Base-by-base conservation (phyloP, 331 rosid genomes). In the Arachis monticola region DNA sequence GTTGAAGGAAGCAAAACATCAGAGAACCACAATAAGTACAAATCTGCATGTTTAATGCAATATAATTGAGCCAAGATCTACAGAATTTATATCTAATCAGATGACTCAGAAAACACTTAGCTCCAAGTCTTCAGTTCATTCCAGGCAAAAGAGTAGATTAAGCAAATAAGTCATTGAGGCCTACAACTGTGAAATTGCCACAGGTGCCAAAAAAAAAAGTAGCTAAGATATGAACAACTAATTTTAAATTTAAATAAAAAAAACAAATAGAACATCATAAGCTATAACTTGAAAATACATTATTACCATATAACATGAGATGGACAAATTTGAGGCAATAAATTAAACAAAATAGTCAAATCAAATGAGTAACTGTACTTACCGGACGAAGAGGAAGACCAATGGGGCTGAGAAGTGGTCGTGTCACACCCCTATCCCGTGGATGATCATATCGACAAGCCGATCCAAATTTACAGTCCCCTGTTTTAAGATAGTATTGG, bases 341-440 rank as follows among this genome's bases (percentile, higher is more conserved):
- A 58, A 52, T 59, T n/a, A 45, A 64, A 56, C 53, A 72, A 11
- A 11, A 58, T 48, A 45, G 52, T 77, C 66, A 66, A 73, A 13
- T 50, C 42, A 38, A 69, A 30, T 2, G 27, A 41, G 55, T 5
- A 77, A 76, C 56, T 13, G 73, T 62, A 11, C 88, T 65, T 80
- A 90, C 98, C 88, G 89, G 89, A 61, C 96, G 98, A 58, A 92
- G 55, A 9, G 98, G 98, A 60, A 92, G 91, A 68, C 98, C 98
- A 27, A 85, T 40, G 45, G 94, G 86, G 73, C 89, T 90, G 67
- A 90, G 98, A 75, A 83, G 80, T 74, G 92, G 85, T 63, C 72
- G 77, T 48, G 88, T 74, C 52, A 68, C 70, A 38, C 72, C 75
- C 59, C 56, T 87, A 22, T 92, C 94, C 31, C 77, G 85, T 40